phyloP scores from a whole-genome alignment of 371 early-diverging fungal species.

The Cladochytrium tenue region DNA sequence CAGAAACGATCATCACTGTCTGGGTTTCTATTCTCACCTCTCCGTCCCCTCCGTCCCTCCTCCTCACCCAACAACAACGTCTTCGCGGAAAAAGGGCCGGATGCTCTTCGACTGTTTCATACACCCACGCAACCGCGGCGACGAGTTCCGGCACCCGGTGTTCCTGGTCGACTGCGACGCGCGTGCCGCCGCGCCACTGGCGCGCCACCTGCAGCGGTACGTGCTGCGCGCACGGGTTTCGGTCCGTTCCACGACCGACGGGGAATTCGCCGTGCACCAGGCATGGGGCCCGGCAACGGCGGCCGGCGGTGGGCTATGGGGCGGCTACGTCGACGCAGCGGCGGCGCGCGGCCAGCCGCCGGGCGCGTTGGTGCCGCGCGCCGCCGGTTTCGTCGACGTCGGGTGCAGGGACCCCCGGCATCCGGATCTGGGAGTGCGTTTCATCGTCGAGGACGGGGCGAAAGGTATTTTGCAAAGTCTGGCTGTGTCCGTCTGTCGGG shows the following conservation, averaged over 20 bases:
- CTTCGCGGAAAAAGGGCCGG: constrained; percentile 71
- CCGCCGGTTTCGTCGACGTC: constrained; percentile 35
- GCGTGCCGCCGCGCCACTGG: constrained; percentile 46
- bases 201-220: constrained; percentile 74
- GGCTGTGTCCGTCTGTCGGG: not conserved
- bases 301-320: constrained; percentile 29
- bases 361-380: constrained; percentile 29
- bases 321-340: constrained; percentile 16
- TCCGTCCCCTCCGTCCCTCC: no score
- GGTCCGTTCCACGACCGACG: constrained; percentile 46
- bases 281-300: constrained; percentile 43
- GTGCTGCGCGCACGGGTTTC: constrained; percentile 74
- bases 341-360: constrained; percentile 19
- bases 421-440: constrained; percentile 44
- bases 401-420: constrained; percentile 43
- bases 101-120: constrained; percentile 88
- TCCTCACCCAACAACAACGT: no score
- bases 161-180: constrained; percentile 77
- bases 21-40: no score
- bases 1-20: no score
- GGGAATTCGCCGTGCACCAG: constrained; percentile 57
- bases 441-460: constrained; percentile 18
- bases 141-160: constrained; percentile 59
- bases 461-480: constrained; percentile 3
- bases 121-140: constrained; percentile 69